Evolutionary conservation across 257 asterid genomes (phyloP), one percentile per base, ranked within the genome.

Genomic region (Solanum bulbocastanum): DNA sequence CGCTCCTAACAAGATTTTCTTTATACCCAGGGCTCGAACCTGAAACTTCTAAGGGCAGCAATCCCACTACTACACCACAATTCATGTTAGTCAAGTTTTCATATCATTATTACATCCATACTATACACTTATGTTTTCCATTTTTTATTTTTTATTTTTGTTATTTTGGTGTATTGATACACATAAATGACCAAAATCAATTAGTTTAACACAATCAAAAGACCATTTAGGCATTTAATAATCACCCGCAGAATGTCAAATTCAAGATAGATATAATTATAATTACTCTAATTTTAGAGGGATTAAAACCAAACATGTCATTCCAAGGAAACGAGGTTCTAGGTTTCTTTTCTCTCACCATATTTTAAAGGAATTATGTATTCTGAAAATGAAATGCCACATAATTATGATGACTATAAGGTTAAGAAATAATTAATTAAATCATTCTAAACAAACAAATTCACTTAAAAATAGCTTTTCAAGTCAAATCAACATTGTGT

Each of bases 11-110:
- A 52, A 52, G 4, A 52, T 52, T 52, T 52, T 52, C 62, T 52
- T 3, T n/a, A 52, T 52, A 18, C 4, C n/a, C 1, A 52, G 1
- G 0, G 0, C n/a, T 52, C 4, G n/a, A 52, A 52, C 10, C 9
- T 49, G 10, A 52, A 16, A 52, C 62, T 6, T 52, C 9, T 16
- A 2, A 1, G 23, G 3, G n/a, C 4, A 52, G 1, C n/a, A 52
- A 18, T 18, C 62, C 62, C n/a, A 52, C n/a, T 16, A 16, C n/a
- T 6, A 2, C 4, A 2, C 62, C 0, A 18, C 62, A 18, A 52
- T 52, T 52, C n/a, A 52, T 52, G 62, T 18, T 52, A 18, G n/a
- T 18, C 4, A 52, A 18, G 23, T 1, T 52, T 52, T 23, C 83
- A 73, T 20, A 0, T 35, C 30, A 35, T 73, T 73, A 20, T 73